Conservation (phyloP, 768 basidiomycete genomes). For the Xerocomus spinulosus region DNA sequence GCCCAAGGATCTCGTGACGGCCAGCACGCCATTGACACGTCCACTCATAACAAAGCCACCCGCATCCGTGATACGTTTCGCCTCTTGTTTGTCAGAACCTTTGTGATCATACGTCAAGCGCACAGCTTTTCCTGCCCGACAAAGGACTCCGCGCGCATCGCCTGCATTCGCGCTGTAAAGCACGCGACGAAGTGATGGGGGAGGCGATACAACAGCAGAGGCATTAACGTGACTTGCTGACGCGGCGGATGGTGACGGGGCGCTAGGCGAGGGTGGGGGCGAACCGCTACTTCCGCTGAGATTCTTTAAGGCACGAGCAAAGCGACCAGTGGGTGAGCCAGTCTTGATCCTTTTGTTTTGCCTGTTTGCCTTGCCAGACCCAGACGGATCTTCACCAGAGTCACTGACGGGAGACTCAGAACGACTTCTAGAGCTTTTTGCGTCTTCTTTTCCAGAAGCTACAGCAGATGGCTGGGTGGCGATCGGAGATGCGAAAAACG, state of each 20-base stretch:
- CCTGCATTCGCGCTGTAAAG: conserved; percentile 96
- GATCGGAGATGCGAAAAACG: conserved; percentile 46
- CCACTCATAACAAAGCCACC: conserved; percentile 99
- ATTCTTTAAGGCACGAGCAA: conserved; percentile 52
- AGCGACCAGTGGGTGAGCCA: conserved; percentile 40
- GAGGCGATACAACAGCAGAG: conserved; percentile 39
- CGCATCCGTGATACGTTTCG: conserved; percentile 94
- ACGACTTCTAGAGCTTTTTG: conserved; percentile 30
- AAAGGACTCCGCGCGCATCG: conserved; percentile 92
- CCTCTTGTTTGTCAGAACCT: conserved; percentile 94
- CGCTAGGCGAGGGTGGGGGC: conserved; percentile 10
- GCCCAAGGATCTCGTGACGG: conserved; percentile 92
- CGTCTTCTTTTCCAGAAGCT: conserved; percentile 31
- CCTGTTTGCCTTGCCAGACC: conserved; percentile 32
- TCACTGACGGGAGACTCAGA: conserved; percentile 45
- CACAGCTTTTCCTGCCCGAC: conserved; percentile 84
- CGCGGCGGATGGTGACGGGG: conserved; percentile 3
- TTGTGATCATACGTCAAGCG: conserved; percentile 98
- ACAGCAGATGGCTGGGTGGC: conserved; percentile 27
- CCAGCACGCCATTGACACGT: conserved; percentile 94
- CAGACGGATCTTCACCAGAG: conserved; percentile 33
- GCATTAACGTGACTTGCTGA: conserved; percentile 30
- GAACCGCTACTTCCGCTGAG: conserved; percentile 36
- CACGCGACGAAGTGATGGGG: conserved; percentile 58
- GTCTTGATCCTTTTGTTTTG: conserved; percentile 43